Conservation (phyloP, 2,329 filamentous ascomycete species). For the Lanzia echinophila region DNA sequence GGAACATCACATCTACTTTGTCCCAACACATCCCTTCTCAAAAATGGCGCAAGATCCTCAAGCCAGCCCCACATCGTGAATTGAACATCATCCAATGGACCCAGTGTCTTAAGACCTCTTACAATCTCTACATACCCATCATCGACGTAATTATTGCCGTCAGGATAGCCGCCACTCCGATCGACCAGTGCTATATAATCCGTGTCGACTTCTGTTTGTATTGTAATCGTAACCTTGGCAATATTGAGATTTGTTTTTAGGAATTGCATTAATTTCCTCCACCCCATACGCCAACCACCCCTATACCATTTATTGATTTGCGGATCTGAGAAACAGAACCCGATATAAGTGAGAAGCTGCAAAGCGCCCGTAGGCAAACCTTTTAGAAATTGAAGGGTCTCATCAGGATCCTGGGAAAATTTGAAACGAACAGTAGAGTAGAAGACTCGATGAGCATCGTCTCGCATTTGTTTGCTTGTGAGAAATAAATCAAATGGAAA, state of each 20-base stretch:
- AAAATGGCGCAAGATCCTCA: not conserved
- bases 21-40: not conserved
- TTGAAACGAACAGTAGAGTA: slow-evolving; percentile 1
- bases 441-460: not conserved
- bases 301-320: not conserved
- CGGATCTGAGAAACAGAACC: not conserved
- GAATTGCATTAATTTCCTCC: not conserved
- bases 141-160: too few species aligned
- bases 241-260: not conserved
- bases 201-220: not conserved
- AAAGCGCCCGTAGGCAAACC: not conserved
- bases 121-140: not conserved
- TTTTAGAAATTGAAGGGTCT: not conserved
- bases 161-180: not conserved
- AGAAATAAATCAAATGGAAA: not conserved
- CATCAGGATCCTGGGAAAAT: not conserved
- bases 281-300: not conserved
- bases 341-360: not conserved
- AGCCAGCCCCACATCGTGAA: not conserved
- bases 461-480: not conserved
- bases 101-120: not conserved
- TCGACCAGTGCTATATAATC: not conserved
- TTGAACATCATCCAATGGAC: not conserved
- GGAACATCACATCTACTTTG: not conserved
- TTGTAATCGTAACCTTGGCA: not conserved